phyloP scores from a whole-genome alignment of 2,329 filamentous ascomycete species.

The Ascochyta clinopodiicola region DNA sequence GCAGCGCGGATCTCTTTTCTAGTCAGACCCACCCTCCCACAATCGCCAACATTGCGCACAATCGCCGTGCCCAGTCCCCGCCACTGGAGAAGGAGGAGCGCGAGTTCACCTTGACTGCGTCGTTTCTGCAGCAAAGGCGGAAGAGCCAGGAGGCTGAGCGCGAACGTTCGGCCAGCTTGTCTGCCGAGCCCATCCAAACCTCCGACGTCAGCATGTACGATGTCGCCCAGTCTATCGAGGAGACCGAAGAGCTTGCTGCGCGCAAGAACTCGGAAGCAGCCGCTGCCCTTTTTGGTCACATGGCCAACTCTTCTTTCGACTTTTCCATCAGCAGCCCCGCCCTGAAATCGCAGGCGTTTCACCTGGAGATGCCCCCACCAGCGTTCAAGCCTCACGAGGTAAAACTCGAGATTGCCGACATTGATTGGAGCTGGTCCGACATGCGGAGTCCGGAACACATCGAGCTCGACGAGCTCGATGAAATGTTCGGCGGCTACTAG shows the following conservation, averaged over 20 bases:
- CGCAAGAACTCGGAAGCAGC: constrained; percentile 59
- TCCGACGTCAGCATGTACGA: constrained; percentile 47
- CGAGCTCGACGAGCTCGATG: constrained; percentile 91
- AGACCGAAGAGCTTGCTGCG: constrained; percentile 57
- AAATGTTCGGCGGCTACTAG: constrained; percentile 79
- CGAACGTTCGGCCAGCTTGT: constrained; percentile 49
- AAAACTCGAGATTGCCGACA: constrained; percentile 43
- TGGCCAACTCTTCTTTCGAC: constrained; percentile 48
- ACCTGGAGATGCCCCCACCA: constrained; percentile 42
- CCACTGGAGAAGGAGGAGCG: constrained; percentile 93
- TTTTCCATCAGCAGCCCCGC: constrained; percentile 54
- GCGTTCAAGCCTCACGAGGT: constrained; percentile 41
- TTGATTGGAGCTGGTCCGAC: constrained; percentile 50
- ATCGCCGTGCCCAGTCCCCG: constrained; percentile 78
- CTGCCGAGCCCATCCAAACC: constrained; percentile 41
- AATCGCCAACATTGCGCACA: constrained; percentile 59
- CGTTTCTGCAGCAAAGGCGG: constrained; percentile 72
- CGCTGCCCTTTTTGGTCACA: constrained; percentile 57
- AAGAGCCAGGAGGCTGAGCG: constrained; percentile 51
- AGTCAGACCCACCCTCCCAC: constrained; percentile 51
- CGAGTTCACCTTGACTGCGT: constrained; percentile 95
- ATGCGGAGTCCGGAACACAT: constrained; percentile 82
- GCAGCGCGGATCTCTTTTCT: constrained; percentile 66
- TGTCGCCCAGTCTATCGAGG: constrained; percentile 48
- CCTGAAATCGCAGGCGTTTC: constrained; percentile 47